Evolutionary conservation across 2,329 filamentous ascomycete genomes (phyloP).

Genomic region (Trichoderma sp.): DNA sequence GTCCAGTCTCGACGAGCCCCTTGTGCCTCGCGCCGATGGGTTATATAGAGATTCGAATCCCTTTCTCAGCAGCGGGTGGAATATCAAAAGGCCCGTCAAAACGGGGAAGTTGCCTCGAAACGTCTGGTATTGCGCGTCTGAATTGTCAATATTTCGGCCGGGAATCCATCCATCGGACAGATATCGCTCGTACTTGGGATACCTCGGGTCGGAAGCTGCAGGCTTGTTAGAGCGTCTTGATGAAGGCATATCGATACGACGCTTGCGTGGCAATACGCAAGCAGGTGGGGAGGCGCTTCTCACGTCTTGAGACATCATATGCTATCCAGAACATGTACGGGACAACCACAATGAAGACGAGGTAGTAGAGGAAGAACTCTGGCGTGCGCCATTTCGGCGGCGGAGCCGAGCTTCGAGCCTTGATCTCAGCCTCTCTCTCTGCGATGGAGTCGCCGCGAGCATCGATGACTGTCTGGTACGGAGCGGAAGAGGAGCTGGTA

Average conservation of each 20-base stretch:
- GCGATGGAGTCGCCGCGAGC: constrained; percentile 47
- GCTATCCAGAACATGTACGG: constrained; percentile 91
- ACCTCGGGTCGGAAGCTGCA: constrained; percentile 78
- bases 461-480: constrained; percentile 62
- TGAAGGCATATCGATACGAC: background rate
- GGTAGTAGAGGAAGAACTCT: constrained; percentile 83
- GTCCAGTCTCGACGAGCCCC: constrained; percentile 60
- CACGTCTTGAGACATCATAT: constrained; percentile 82
- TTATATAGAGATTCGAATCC: constrained; percentile 63
- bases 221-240: constrained; percentile 27
- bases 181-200: constrained; percentile 68
- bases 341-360: constrained; percentile 65
- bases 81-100: constrained; percentile 69
- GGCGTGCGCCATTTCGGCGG: constrained; percentile 80
- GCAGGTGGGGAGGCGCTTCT: constrained; percentile 26
- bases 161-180: constrained; percentile 88
- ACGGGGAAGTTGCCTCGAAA: constrained; percentile 87
- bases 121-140: constrained; percentile 81
- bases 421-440: constrained; percentile 37
- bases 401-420: constrained; percentile 48
- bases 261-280: background rate
- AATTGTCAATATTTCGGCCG: constrained; percentile 88
- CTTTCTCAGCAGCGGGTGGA: constrained; percentile 78
- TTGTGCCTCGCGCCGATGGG: constrained; percentile 37
- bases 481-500: constrained; percentile 67